Evolutionary conservation across 1,284 basidiomycete species (phyloP), one percentile per base, ranked within the genome.

Genomic region (Cryptococcus amylolentus): DNA sequence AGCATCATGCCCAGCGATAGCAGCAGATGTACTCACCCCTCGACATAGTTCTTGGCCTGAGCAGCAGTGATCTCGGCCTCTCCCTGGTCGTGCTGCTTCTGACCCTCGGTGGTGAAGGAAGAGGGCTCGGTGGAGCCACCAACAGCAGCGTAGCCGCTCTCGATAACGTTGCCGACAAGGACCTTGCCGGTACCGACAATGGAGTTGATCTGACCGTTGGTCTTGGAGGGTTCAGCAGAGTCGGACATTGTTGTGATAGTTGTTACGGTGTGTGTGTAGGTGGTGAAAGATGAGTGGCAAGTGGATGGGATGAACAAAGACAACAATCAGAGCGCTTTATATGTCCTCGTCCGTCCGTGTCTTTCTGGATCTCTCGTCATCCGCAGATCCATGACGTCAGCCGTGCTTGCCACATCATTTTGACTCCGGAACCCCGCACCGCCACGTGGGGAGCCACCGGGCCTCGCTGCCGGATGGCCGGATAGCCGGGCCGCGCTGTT

Each of bases 81-180:
- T 51, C 87, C 87, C 54, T 79, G 72, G 43, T 80, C 79, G 68
- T 88, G 87, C 59, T 73, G 73, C 58, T 88, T 79, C 63, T 83
- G 83, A 18, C 87, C 86, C 37, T 83, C 60, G 77, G 59, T 81
- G 71, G 65, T 79, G 51, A 49, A 63, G 20, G 60, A 54, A 20
- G 66, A 65, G 6, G 66, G 66, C 51, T 71, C 63, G 35, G 58
- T 52, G 18, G 72, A 72, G 41, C 72, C 73, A 12, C 75, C 75
- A 49, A 71, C 71, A 45, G 74, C 72, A 48, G 62, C 59, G 65
- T 72, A 75, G 40, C 79, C 81, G n/a, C 78, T 69, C 77, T 88
- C 86, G 64, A 86, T 83, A 54, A 74, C 70, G 52, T 76, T 81
- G 26, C 88, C 88, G 47, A 76, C 63, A 47, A 71, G 60, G 61